Evolutionary conservation across 2,329 filamentous ascomycete species (phyloP).

Genomic region (Aureobasidium subglaciale): DNA sequence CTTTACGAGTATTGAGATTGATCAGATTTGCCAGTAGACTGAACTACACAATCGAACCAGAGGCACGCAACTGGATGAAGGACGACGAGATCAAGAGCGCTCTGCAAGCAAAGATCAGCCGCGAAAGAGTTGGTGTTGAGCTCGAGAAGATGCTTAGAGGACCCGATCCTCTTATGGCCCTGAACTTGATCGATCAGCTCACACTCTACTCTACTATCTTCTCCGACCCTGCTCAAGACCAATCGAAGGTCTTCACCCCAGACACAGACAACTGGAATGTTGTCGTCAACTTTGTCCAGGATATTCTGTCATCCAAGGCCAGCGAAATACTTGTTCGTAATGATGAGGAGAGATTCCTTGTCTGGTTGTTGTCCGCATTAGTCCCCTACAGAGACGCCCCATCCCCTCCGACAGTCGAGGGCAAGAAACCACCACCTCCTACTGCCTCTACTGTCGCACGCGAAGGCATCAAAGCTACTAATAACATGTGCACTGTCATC

Average conservation of each 20-base stretch:
- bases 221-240: conserved; percentile 51
- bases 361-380: conserved; percentile 70
- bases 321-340: conserved; percentile 47
- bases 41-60: conserved; percentile 66
- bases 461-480: conserved; percentile 73
- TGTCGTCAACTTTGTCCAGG: conserved; percentile 57
- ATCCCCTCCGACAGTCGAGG: conserved; percentile 32
- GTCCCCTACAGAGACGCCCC: conserved; percentile 61
- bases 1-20: conserved; percentile 75
- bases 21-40: conserved; percentile 86
- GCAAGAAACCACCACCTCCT: conserved; percentile 49
- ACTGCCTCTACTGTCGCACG: conserved; percentile 58
- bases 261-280: conserved; percentile 54
- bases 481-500: conserved; percentile 64
- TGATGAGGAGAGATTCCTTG: conserved; percentile 59
- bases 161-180: conserved; percentile 54
- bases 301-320: conserved; percentile 36
- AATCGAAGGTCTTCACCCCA: conserved; percentile 46
- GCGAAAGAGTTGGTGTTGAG: conserved; percentile 81
- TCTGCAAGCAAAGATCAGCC: conserved; percentile 80
- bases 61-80: conserved; percentile 66
- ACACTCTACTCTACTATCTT: conserved; percentile 67
- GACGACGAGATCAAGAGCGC: conserved; percentile 70
- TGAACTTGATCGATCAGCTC: conserved; percentile 60
- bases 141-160: conserved; percentile 86